A percentile compares a stretch with the other conserved stretches of the same genome.
These are phyloP conservation scores for Solanum clarkiae DNA, from an alignment of 257 asterid species.

Conservation along the genomic window DNA sequence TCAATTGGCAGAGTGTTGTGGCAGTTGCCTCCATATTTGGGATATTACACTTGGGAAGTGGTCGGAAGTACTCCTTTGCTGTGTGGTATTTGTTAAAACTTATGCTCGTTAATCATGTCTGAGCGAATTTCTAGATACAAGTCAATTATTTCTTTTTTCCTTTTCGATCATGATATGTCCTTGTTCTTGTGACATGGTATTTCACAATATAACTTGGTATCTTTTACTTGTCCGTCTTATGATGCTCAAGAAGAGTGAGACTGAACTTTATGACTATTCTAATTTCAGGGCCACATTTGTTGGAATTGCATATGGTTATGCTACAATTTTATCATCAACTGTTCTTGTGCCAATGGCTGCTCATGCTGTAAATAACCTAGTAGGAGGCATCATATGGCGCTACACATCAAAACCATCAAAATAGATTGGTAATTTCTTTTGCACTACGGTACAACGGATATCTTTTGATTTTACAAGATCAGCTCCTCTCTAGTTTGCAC, in stretches of 20 bases:
- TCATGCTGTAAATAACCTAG: slow-evolving; percentile 72
- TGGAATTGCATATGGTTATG: slow-evolving; percentile 69
- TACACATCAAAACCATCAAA: slow-evolving; percentile 35
- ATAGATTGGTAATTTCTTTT: not conserved
- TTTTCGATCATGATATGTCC: not conserved
- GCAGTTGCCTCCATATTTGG: slow-evolving; percentile 73
- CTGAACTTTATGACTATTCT: not conserved
- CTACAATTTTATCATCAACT: slow-evolving; percentile 43
- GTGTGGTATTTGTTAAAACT: slow-evolving; percentile 35
- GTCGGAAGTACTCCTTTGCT: slow-evolving; percentile 83
- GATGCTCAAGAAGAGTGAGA: not conserved
- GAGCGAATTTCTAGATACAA: not conserved
- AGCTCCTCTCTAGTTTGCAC: not conserved
- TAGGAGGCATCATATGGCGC: slow-evolving; percentile 67
- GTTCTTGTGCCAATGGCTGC: slow-evolving; percentile 70
- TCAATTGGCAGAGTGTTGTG: slow-evolving; percentile 31
- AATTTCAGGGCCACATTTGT: slow-evolving; percentile 77
- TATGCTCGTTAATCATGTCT: not conserved
- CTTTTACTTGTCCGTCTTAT: not conserved
- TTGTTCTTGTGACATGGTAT: not conserved
- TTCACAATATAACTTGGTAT: not conserved
- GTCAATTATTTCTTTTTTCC: not conserved
- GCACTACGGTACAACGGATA: not conserved
- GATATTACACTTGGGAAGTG: slow-evolving; percentile 68
- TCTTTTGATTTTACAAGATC: not conserved